phyloP scores from a whole-genome alignment of 2,329 filamentous ascomycete species.

The Curvularia lunata region DNA sequence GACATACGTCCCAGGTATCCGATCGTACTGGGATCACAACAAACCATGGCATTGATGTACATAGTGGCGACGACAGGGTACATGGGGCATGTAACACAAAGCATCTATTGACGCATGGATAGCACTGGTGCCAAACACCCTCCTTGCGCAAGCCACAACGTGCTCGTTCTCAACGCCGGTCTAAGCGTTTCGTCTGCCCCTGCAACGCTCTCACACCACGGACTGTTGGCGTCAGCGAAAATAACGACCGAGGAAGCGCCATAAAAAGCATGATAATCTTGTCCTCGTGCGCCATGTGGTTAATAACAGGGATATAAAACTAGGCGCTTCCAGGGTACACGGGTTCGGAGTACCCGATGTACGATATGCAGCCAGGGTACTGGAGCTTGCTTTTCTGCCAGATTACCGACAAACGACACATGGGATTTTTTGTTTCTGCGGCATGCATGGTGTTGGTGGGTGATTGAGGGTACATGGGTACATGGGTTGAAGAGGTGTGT shows the following conservation, averaged over 20 bases:
- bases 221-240: neutral
- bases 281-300: neutral
- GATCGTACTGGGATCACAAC: neutral
- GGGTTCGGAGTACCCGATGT: slow-evolving; percentile 2
- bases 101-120: neutral
- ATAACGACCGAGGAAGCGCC: neutral
- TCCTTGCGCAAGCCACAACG: neutral
- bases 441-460: neutral
- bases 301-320: neutral
- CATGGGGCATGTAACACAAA: neutral
- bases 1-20: neutral
- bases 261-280: neutral
- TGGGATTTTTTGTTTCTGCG: neutral
- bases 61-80: neutral
- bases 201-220: neutral
- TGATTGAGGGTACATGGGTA: neutral
- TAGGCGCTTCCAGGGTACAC: neutral
- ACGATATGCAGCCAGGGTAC: neutral
- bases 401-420: neutral
- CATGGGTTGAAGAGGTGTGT: neutral
- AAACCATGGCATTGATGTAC: neutral
- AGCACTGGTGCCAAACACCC: neutral
- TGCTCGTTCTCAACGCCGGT: neutral
- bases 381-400: neutral
- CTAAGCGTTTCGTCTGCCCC: neutral